Percentiles rank a stretch among this genome's conserved stretches.
phyloP scores from a whole-genome alignment of 2,329 filamentous ascomycete genomes.

The Fusarium lyarnte region DNA sequence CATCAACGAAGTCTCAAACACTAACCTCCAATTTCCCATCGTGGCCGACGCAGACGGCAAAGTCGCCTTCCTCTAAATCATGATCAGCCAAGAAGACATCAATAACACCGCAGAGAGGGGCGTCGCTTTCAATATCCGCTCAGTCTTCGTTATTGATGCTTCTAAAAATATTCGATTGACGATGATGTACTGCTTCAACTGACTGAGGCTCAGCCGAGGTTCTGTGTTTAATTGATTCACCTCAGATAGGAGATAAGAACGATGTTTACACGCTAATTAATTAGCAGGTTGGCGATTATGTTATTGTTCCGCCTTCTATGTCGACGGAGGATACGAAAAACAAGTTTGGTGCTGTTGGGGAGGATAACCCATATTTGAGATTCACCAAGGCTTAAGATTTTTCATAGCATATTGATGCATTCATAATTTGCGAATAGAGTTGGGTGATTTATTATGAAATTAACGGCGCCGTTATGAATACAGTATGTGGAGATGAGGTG shows the following conservation, averaged over 20 bases:
- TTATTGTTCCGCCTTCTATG: slow-evolving; percentile 86
- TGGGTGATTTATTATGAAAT: neutral
- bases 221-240: slow-evolving; percentile 78
- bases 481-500: accelerated
- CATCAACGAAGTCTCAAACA: slow-evolving; percentile 14
- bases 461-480: accelerated
- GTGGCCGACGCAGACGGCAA: slow-evolving; percentile 18
- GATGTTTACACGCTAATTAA: slow-evolving; percentile 87
- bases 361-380: slow-evolving; percentile 75
- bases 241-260: slow-evolving; percentile 86
- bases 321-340: slow-evolving; percentile 84
- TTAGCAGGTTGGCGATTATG: slow-evolving; percentile 87
- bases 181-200: slow-evolving; percentile 88
- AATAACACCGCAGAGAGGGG: slow-evolving; percentile 83
- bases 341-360: slow-evolving; percentile 80
- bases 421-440: neutral
- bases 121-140: slow-evolving; percentile 91
- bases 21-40: slow-evolving; percentile 14
- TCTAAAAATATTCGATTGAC: slow-evolving; percentile 91
- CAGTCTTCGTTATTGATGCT: slow-evolving; percentile 93
- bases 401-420: accelerated
- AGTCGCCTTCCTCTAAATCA: slow-evolving; percentile 2
- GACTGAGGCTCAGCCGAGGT: slow-evolving; percentile 84
- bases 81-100: slow-evolving; percentile 79
- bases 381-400: slow-evolving; percentile 59